phyloP scores from a whole-genome alignment of 2,329 filamentous ascomycete species.

The Aureobasidium pullulans region DNA sequence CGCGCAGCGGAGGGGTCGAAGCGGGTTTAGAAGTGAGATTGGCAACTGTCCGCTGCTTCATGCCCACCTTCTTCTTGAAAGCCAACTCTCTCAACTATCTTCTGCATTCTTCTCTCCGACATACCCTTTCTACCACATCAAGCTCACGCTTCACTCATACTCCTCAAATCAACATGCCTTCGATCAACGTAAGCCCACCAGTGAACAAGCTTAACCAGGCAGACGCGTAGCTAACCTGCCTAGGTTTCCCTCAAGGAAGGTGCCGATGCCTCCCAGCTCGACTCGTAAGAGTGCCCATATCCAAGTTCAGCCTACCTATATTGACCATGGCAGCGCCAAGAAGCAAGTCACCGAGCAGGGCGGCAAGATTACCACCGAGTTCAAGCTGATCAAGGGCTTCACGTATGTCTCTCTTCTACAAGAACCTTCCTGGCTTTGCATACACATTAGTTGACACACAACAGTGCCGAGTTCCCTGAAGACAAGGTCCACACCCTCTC shows the following conservation, averaged over 20 bases:
- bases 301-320: not conserved
- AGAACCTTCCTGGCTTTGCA: not conserved
- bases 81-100: not conserved
- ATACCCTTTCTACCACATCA: not conserved
- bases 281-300: constrained; percentile 46
- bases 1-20: not conserved
- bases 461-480: constrained; percentile 44
- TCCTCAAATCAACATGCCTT: constrained; percentile 26
- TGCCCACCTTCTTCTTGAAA: not conserved
- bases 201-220: not conserved
- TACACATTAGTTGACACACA: not conserved
- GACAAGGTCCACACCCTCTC: constrained; percentile 60
- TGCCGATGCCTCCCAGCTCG: constrained; percentile 58
- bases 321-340: constrained; percentile 57
- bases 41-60: not conserved
- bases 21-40: constrained; percentile 2
- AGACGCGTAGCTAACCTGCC: not conserved
- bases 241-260: constrained; percentile 76
- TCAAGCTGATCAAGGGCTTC: constrained; percentile 84
- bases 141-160: not conserved
- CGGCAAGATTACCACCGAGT: constrained; percentile 77
- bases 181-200: constrained; percentile 27
- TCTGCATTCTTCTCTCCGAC: not conserved
- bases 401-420: constrained; percentile 52
- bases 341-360: constrained; percentile 65